Evolutionary conservation across 495 filamentous ascomycete genomes (phyloP).

Genomic region (Penicillium maclennaniae): DNA sequence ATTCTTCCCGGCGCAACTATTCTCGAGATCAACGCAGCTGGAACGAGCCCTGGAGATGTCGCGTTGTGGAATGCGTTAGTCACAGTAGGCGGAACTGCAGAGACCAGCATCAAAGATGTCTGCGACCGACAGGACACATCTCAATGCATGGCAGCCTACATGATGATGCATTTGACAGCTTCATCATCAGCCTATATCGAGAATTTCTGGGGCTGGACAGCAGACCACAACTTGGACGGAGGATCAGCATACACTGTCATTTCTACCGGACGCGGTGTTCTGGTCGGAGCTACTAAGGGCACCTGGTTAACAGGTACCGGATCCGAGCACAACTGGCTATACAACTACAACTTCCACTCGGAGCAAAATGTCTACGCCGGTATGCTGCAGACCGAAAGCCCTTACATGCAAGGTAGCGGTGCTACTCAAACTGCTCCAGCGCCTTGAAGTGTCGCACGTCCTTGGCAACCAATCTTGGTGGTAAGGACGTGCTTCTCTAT

Average conservation of each 20-base stretch:
- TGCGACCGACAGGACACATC: no score
- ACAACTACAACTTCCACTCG: conserved; percentile 46
- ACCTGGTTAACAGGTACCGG: conserved; percentile 43
- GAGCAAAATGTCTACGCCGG: conserved; percentile 47
- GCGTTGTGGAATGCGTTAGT: no score
- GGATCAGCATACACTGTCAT: conserved; percentile 32
- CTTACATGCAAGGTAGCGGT: conserved; percentile 41
- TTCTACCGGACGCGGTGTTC: conserved; percentile 48
- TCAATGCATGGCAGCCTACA: conserved; percentile 45
- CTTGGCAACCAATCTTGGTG: no score
- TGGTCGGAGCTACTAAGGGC: conserved; percentile 43
- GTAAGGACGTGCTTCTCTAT: no score
- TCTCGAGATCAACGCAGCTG: no score
- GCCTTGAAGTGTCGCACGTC: no score
- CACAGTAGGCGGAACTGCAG: no score
- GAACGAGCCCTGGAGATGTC: no score
- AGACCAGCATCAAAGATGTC: no score
- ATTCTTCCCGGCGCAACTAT: no score
- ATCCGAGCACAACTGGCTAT: conserved; percentile 47
- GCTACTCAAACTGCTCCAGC: no score
- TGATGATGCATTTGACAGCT: conserved; percentile 49
- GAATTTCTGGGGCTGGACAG: conserved; percentile 60
- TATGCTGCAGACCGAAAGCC: conserved; percentile 44
- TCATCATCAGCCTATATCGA: conserved; percentile 54
- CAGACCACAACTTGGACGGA: conserved; percentile 51